These are phyloP conservation scores for Hymenoscyphus fraxineus DNA, from an alignment of 2,329 filamentous ascomycete species.

Conservation along the genomic window DNA sequence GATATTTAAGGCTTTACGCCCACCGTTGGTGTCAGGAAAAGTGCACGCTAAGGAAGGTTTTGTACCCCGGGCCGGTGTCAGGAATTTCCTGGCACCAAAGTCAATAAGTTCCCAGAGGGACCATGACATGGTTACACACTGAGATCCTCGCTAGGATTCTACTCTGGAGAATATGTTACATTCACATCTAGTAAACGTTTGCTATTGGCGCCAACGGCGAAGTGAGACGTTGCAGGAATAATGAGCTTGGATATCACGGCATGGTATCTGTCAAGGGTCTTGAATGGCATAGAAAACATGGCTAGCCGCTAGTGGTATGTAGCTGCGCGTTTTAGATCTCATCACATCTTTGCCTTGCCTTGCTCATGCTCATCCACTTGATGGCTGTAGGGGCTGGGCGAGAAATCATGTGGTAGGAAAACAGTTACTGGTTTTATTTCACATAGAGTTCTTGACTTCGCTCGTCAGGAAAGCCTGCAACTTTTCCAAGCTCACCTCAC, in stretches of 20 bases:
- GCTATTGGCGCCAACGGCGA: not conserved
- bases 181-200: not conserved
- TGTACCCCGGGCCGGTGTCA: no score
- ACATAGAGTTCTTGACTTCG: not conserved
- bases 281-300: not conserved
- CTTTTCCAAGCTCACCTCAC: not conserved
- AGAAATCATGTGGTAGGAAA: not conserved
- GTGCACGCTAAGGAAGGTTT: no score
- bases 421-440: not conserved
- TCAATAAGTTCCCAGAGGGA: no score
- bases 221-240: not conserved
- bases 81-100: no score
- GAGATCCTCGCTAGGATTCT: no score
- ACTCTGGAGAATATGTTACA: no score
- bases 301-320: not conserved
- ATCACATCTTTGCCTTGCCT: not conserved
- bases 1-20: no score
- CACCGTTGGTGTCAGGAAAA: no score
- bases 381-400: not conserved
- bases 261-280: not conserved
- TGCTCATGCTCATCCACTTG: not conserved
- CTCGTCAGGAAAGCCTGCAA: not conserved
- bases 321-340: not conserved
- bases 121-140: no score
- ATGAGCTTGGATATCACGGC: not conserved